Evolutionary conservation across 2,329 filamentous ascomycete genomes (phyloP), one percentile per base, ranked within the genome.

Genomic region (Alternaria atra): DNA sequence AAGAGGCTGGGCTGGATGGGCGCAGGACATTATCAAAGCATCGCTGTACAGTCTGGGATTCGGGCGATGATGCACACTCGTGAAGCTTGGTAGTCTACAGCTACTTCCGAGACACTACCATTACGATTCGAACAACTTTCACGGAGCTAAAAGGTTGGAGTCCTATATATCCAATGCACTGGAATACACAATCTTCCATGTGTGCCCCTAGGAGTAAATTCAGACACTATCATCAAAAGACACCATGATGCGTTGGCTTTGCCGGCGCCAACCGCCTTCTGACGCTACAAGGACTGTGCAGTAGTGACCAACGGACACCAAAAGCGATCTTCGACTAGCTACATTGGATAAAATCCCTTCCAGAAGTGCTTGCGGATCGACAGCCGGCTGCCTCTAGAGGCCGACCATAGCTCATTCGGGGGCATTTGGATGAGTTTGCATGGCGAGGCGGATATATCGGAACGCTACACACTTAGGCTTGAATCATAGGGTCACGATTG

Each of bases 1-100:
- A 10, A 81, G 82, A 65, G 87, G 87, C 0, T 90, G 86, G 87
- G 61, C 76, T 34, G 87, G 85, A 2, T 84, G 84, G 76, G 69
- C 73, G 3, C 61, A 63, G 55, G 83, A 84, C 57, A 63, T 84
- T 6, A 58, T 76, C 52, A 74, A 73, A 63, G 64, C 69, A 17
- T 61, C 73, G 29, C 58, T 71, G n/a, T 71, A 73, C 34, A 62
- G 60, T 43, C 25, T 75, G n/a, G 73, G 73, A 12, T 59, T 70
- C 40, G 60, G 52, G 35, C 55, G 59, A 13, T 62, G 47, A 57
- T 57, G 5, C 40, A 42, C 39, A 43, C n/a, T 34, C 17, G 29
- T 20, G n/a, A 39, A 29, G 27, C 9, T 40, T 27, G 25, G 42
- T 25, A n/a, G 8, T 17, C 37, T 13, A 20, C n/a, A 23, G 42